Conservation (phyloP, 208 protist species). For the Phytomonas sp. region DNA sequence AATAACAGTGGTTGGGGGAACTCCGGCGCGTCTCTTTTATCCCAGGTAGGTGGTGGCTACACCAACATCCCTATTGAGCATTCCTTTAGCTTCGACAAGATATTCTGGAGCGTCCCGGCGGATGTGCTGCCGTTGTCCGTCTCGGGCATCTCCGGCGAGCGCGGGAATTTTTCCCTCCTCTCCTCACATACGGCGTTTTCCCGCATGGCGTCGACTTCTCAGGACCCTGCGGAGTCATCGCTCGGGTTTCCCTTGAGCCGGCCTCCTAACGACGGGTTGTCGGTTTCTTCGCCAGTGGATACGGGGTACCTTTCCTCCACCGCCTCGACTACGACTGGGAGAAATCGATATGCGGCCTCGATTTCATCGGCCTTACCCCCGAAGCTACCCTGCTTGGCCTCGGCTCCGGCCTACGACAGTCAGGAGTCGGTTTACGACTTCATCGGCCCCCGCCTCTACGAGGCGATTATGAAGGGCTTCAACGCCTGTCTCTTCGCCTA, state of each 20-base stretch:
- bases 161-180: background rate
- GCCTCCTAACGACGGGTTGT: background rate
- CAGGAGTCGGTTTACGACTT: slow-evolving; percentile 69
- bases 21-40: background rate
- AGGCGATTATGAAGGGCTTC: slow-evolving; percentile 73
- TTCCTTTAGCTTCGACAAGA: slow-evolving; percentile 62
- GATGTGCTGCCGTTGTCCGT: slow-evolving; percentile 34
- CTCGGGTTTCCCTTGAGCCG: slow-evolving; percentile 2
- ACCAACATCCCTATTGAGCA: slow-evolving; percentile 20
- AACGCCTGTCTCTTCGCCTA: slow-evolving; percentile 89
- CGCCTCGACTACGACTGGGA: too few species aligned
- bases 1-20: background rate
- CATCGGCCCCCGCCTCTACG: slow-evolving; percentile 66
- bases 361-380: background rate
- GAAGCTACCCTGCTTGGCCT: slow-evolving; percentile 46
- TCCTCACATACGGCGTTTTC: slow-evolving; percentile 11
- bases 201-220: background rate
- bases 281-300: too few species aligned
- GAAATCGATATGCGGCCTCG: background rate
- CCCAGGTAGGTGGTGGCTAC: slow-evolving; percentile 1
- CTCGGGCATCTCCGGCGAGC: background rate
- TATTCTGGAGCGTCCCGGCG: slow-evolving; percentile 64
- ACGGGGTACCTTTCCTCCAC: too few species aligned
- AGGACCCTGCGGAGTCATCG: background rate
- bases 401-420: slow-evolving; percentile 39